Base-by-base conservation (phyloP, 805 yeast genomes). In the Blastobotrys robertii region DNA sequence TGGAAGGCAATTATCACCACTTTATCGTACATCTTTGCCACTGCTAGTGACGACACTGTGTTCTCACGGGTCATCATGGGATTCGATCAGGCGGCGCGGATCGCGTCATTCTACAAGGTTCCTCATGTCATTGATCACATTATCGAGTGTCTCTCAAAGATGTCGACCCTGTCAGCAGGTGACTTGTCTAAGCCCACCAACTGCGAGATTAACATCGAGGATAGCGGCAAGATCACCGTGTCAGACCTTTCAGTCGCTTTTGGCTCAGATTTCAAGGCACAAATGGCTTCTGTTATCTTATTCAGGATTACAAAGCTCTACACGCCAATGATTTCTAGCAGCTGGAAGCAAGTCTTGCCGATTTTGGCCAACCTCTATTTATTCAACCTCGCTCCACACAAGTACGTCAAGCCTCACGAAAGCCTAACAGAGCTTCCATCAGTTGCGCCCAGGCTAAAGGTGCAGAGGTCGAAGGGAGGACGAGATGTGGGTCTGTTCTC, bases 181-280 rank as follows among this genome's bases (percentile, higher is more conserved):
- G 54, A 66, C 55, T 51, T 56, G 13, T 34, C 57, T 3, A 46
- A 50, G 29, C 62, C 59, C 3, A 47, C 46, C 28, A 60, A 60
- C 41, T 50, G 55, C 16, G 62, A 60, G 34, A 66, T 71, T 34
- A 58, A 60, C 22, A 60, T 77, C 22, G 84, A 77, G 37, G 71
- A 72, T 32, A 73, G 75, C 22, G 70, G 73, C 9, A 74, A 71
- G 12, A 72, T 92, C 30, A 80, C 83, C 3, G 92, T 92, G 3
- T 81, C 94, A 56, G 87, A 85, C 44, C 65, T 77, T 42, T 76
- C 96, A 0, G 85, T 87, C 11, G 72, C 80, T 59, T 80, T 92
- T 57, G 99, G 98, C 5, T 72, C 81, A 38, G 92, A 87, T 56
- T 84, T 85, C 65, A 86, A 88, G 55, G 95, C 95, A 0, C 98